These are phyloP conservation scores for Rhodotorula sp. DNA, from an alignment of 1,284 basidiomycete genomes.

Conservation along the genomic window DNA sequence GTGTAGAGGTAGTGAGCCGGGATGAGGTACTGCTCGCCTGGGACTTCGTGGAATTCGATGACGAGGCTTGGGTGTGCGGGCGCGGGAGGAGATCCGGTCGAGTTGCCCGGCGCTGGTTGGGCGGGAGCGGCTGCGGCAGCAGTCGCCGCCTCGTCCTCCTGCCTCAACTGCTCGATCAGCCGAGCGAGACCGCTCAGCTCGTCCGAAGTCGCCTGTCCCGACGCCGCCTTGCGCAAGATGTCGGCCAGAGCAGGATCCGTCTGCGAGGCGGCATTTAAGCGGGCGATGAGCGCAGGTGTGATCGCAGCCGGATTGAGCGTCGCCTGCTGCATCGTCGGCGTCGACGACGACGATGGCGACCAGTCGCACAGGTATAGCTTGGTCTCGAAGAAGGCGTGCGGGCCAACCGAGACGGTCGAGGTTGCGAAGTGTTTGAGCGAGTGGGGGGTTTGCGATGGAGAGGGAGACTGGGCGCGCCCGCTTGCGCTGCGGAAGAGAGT, in stretches of 20 bases:
- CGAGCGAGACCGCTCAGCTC: conserved; percentile 23
- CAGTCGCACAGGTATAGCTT: conserved; percentile 22
- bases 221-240: conserved; percentile 23
- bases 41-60: conserved; percentile 26
- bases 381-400: conserved; percentile 26
- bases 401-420: conserved; percentile 27
- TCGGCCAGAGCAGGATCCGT: conserved; percentile 14
- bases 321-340: not conserved
- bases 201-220: conserved; percentile 13
- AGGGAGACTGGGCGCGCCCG: not conserved
- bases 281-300: conserved; percentile 28
- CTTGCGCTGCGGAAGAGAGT: conserved; percentile 7
- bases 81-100: not conserved
- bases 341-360: not conserved
- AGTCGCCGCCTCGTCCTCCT: conserved; percentile 7
- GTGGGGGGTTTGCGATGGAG: not conserved
- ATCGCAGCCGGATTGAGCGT: conserved; percentile 14
- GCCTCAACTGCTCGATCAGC: conserved; percentile 21
- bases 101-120: not conserved
- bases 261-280: conserved; percentile 25
- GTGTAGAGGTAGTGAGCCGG: conserved; percentile 25
- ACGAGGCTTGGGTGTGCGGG: conserved; percentile 20
- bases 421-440: conserved; percentile 13
- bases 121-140: not conserved
- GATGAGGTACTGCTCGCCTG: conserved; percentile 16